A percentile compares a stretch with the other conserved stretches of the same genome.
phyloP scores from a whole-genome alignment of 768 basidiomycete genomes.

The Trichaptum fuscoviolaceum region DNA sequence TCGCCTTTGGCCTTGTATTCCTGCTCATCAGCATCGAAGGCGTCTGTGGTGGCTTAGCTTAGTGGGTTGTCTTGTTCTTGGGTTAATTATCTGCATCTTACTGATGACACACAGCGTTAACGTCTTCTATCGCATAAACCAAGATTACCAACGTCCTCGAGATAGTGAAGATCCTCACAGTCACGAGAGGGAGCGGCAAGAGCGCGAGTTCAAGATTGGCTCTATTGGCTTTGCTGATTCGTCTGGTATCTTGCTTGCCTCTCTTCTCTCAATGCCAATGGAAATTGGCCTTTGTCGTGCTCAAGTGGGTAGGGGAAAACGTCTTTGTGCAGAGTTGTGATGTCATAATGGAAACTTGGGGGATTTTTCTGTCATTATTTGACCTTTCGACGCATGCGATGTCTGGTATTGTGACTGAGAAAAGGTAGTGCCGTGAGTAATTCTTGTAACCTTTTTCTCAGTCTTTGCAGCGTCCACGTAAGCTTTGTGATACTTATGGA shows the following conservation, averaged over 20 bases:
- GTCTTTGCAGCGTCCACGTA: no score
- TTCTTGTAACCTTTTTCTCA: no score
- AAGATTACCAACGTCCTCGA: constrained; percentile 50
- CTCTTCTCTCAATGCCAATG: constrained; percentile 63
- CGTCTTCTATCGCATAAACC: constrained; percentile 79
- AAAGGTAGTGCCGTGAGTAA: no score
- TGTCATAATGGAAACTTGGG: no score
- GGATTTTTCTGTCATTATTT: no score
- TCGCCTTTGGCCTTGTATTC: constrained; percentile 63
- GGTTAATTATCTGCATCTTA: constrained; percentile 11
- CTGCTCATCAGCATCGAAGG: constrained; percentile 82
- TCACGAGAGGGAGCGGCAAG: constrained; percentile 58
- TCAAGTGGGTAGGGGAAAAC: constrained; percentile 66
- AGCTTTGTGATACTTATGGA: no score
- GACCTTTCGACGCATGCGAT: no score
- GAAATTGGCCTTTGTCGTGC: constrained; percentile 72
- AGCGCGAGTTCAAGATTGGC: constrained; percentile 86
- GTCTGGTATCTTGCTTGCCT: constrained; percentile 62
- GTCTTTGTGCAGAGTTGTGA: constrained; percentile 61
- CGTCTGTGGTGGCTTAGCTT: constrained; percentile 87
- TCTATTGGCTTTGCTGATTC: constrained; percentile 85
- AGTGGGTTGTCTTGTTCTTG: constrained; percentile 48
- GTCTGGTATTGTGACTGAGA: no score
- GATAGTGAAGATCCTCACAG: constrained; percentile 34
- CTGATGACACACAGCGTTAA: constrained; percentile 56